Evolutionary conservation across 164 flowering plant genomes (phyloP), one percentile per base, ranked within the genome.

Genomic region (Nymphaea colorata): DNA sequence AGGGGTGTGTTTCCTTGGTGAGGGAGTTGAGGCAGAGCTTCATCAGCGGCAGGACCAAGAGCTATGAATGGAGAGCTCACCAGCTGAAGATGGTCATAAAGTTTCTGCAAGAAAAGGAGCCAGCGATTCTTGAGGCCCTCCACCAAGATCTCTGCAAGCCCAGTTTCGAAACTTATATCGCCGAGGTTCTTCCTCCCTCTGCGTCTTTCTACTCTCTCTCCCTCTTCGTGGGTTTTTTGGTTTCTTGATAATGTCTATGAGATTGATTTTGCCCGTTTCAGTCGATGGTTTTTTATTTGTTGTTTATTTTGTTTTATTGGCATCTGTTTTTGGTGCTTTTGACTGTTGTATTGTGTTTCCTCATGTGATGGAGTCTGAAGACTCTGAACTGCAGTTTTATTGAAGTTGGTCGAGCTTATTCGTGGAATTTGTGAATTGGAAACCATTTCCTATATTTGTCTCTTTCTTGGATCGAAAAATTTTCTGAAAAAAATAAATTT

Each of bases 121-220:
- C 15, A 25, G 66, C 61, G 42, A 71, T 71, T 15, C 11, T 41
- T 41, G 53, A 71, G 8, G 69, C 74, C 15, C 74, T 71, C 61
- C 61, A 17, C 18, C 5, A 44, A 44, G 74, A 71, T 43, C 74
- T 71, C 18, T 16, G 55, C 69, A 71, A 71, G 53, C 74, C 70
- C 42, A 61, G 66, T 4, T 12, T 62, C 42, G 74, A 71, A 51
- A 0, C 69, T 65, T 71, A 65, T 25, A 41, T 66, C 5, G 55
- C 65, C 12, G 74, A 71, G 74, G 74, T 71, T 41, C 42, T 8
- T 45, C n/a, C 47, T 59, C 45, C 3, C 25, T 59, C 41, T 4
- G 11, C 43, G 6, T 43, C 44, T 57, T 10, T 4, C 36, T 7
- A 41, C 14, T 64, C 14, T 44, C 59, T 44, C 59, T 68, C 51